A percentile compares a stretch with the other conserved stretches of the same genome.
phyloP scores from a whole-genome alignment of 495 filamentous ascomycete genomes.

The Aspergillus bertholletiae region DNA sequence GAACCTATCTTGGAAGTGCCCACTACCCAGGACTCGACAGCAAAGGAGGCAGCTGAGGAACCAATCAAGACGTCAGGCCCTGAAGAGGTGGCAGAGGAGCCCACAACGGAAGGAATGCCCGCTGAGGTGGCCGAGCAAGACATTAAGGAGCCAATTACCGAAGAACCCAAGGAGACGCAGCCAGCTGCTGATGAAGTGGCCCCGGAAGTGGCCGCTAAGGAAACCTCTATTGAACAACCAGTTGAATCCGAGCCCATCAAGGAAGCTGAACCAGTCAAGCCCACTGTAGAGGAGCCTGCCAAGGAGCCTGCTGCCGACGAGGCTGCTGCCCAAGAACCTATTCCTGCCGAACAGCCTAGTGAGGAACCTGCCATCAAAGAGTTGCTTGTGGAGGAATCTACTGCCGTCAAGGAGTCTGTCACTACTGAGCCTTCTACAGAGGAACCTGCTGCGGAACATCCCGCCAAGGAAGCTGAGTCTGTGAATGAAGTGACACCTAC shows the following conservation, averaged over 20 bases:
- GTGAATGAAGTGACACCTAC: not conserved
- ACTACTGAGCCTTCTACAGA: constrained; percentile 11
- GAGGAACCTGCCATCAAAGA: not conserved
- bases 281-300: too few relatives aligned
- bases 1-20: too few relatives aligned
- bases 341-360: not conserved
- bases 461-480: constrained; percentile 2
- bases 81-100: too few relatives aligned
- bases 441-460: not conserved
- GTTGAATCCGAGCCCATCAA: too few relatives aligned
- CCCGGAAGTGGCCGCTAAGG: too few relatives aligned
- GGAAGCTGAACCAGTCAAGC: too few relatives aligned
- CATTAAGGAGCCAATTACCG: not conserved
- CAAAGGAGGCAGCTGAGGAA: too few relatives aligned
- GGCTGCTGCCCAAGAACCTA: not conserved
- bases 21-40: too few relatives aligned
- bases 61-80: too few relatives aligned
- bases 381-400: not conserved
- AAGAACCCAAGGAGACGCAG: too few relatives aligned
- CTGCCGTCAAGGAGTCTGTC: constrained; percentile 1
- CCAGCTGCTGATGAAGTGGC: not conserved
- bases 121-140: not conserved
- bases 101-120: too few relatives aligned
- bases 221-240: too few relatives aligned
- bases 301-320: not conserved